These are phyloP conservation scores for Lactifluus subvellereus DNA, from an alignment of 768 basidiomycete species.

Conservation along the genomic window DNA sequence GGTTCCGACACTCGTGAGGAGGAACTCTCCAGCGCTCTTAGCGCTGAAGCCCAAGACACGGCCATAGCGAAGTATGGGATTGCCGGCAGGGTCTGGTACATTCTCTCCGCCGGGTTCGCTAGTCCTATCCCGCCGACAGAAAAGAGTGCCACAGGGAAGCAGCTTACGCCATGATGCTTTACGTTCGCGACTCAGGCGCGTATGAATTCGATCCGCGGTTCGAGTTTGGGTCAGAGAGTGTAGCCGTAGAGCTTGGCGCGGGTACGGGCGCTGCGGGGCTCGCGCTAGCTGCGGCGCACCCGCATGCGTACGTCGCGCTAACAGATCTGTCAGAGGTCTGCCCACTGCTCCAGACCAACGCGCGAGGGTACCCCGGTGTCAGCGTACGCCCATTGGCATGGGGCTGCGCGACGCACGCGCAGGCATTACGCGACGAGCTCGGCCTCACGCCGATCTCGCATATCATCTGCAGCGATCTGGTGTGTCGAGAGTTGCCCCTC, in stretches of 20 bases:
- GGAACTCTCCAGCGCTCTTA: slow-evolving; percentile 25
- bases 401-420: slow-evolving; percentile 50
- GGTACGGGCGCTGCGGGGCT: slow-evolving; percentile 63
- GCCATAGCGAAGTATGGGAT: slow-evolving; percentile 74
- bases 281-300: slow-evolving; percentile 26
- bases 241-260: slow-evolving; percentile 72
- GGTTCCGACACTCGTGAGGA: neutral
- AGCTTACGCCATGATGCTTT: slow-evolving; percentile 52
- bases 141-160: slow-evolving; percentile 54
- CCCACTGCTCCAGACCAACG: slow-evolving; percentile 42
- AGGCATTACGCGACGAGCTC: slow-evolving; percentile 38
- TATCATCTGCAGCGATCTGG: slow-evolving; percentile 80
- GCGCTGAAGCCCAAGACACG: slow-evolving; percentile 40
- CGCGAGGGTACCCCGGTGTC: slow-evolving; percentile 26
- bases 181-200: slow-evolving; percentile 39
- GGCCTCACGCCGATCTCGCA: slow-evolving; percentile 43
- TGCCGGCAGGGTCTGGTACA: slow-evolving; percentile 77
- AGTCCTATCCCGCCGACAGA: slow-evolving; percentile 38
- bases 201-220: slow-evolving; percentile 50
- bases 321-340: slow-evolving; percentile 80
- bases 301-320: slow-evolving; percentile 36
- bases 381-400: slow-evolving; percentile 60
- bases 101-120: slow-evolving; percentile 22
- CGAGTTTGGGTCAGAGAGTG: slow-evolving; percentile 35
- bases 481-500: slow-evolving; percentile 35